Evolutionary conservation across 768 basidiomycete species (phyloP), one percentile per base, ranked within the genome.

Genomic region (Pleurotus citrinopileatus): DNA sequence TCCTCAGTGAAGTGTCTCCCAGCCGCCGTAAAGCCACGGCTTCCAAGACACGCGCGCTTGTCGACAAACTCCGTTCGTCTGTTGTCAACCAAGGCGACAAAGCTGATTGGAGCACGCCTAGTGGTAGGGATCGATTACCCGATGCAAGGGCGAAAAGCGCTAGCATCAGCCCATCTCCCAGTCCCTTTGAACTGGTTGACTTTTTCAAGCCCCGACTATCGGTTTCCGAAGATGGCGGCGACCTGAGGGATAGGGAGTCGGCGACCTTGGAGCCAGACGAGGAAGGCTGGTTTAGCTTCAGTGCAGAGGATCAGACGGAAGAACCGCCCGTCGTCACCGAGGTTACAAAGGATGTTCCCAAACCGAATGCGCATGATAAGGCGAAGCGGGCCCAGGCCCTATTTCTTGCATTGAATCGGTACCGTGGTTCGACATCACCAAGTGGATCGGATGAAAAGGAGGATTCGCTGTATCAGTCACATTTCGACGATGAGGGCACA

Each of bases 21-120:
- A 64, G 64, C 37, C 71, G 70, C 15, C 71, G 67, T 25, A 73
- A 72, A 40, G 67, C 70, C 9, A 72, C 80, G 19, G 62, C 72
- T 27, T 84, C 83, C 19, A 78, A 77, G 60, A 85, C 83, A 17
- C 74, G 83, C 10, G 77, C 80, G 57, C 79, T 85, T 37, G 79
- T 85, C 26, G 83, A 85, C 57, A 73, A 74, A 29, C 63, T 84
- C 36, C 75, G 81, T 51, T 79, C 74, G 5, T 63, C 67, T 42
- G 53, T 60, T 13, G 48, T 53, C 8, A 59, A 60, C n/a, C 54
- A 53, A 36, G 59, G 55, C 32, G 59, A 48, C 51, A 53, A 34
- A 17, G 27, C 32, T 12, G 29, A 27, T 32, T 40, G 34, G 44
- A 23, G 17, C 8, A 5, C 51, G 25, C 8, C n/a, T 12, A 17